A percentile compares a stretch with the other conserved stretches of the same genome.
phyloP scores from a whole-genome alignment of 2,329 filamentous ascomycete genomes.

The Aspergillus brunneoviolaceus region DNA sequence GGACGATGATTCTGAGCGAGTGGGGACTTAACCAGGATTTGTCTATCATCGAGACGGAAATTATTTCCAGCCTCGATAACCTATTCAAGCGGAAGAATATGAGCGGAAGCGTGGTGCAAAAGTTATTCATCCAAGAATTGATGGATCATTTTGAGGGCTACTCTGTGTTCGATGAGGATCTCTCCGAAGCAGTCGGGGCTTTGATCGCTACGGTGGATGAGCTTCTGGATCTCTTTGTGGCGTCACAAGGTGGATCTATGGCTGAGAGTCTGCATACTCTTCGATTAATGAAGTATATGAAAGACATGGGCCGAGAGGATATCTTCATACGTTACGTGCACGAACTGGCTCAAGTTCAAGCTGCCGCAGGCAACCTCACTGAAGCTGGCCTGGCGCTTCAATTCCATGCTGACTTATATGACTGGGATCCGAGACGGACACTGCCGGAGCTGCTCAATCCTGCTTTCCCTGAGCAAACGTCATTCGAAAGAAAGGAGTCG shows the following conservation, averaged over 20 bases:
- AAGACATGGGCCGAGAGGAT: conserved; percentile 95
- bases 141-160: conserved; percentile 76
- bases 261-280: conserved; percentile 87
- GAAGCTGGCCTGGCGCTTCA: conserved; percentile 87
- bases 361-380: conserved; percentile 71
- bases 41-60: conserved; percentile 87
- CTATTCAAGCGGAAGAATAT: conserved; percentile 87
- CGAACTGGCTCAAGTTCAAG: conserved; percentile 78
- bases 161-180: conserved; percentile 65
- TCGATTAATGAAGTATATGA: conserved; percentile 90
- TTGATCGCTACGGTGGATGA: conserved; percentile 85
- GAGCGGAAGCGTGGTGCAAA: conserved; percentile 86
- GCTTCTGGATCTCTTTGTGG: conserved; percentile 84
- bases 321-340: conserved; percentile 97
- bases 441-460: conserved; percentile 70
- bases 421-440: conserved; percentile 75
- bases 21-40: conserved; percentile 95
- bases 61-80: conserved; percentile 88
- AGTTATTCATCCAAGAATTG: conserved; percentile 85
- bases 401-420: conserved; percentile 87
- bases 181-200: conserved; percentile 73
- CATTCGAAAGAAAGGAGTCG: conserved; percentile 88
- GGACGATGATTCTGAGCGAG: conserved; percentile 98
- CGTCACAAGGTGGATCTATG: conserved; percentile 72
- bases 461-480: conserved; percentile 74